Base-by-base conservation (phyloP, 495 filamentous ascomycete species). In the Penicillium turbatum region DNA sequence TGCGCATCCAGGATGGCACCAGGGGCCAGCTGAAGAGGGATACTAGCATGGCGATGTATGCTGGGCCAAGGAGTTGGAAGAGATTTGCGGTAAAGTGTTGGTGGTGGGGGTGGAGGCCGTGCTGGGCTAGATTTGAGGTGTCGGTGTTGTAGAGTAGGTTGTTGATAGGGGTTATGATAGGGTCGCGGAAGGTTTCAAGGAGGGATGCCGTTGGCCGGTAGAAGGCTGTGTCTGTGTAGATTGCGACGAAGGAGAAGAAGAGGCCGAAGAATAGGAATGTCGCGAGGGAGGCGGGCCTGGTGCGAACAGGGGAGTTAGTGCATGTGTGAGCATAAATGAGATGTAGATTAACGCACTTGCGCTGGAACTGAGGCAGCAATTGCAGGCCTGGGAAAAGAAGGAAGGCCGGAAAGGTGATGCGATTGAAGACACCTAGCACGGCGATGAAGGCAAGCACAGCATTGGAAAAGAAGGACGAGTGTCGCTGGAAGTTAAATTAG, bases 391-490 rank as follows among this genome's bases (percentile, higher is more conserved):
- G 91, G 51, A 96, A 74, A 24, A 95, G 56, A 45, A 97, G 68
- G 55, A 92, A 98, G 12, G 92, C 92, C 48, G 92, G 93, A 64
- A 97, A 97, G 5, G 93, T 98, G 65, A 97, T 95, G 35, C 93
- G 82, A 68, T 96, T 98, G 72, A 97, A 98, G 51, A 89, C 75
- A 35, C 93, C 92, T 41, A 90, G 86, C 32, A 95, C 86, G 21
- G 84, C 78, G 34, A 96, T 78, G 44, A 93, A 82, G 17, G 88
- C 89, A 9, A 98, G 79, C 11, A 91, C 77, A 11, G 80, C 78
- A 44, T 84, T 88, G 15, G 90, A 83, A 56, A 90, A 78, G 53
- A 88, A 72, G 35, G 88, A 89, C 19, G 88, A 85, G 51, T 78
- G 82, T 65, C 90, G 79, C 85, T 88, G 57, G 48, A 17, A 67